Conservation (phyloP, 1,284 basidiomycete genomes). For the Ceratobasidium sp. region DNA sequence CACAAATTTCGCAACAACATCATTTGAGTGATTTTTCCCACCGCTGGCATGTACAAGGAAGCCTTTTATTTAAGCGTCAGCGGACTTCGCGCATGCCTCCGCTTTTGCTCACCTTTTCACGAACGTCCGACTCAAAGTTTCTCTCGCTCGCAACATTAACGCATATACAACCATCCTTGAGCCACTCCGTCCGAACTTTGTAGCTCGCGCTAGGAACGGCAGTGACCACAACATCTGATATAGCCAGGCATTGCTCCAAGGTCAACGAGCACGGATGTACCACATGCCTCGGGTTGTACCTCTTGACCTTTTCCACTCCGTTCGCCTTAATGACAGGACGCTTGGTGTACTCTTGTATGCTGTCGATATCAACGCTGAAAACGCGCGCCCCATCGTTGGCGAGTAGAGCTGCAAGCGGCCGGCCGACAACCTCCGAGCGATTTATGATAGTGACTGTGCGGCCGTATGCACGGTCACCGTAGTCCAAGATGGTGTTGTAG, state of each 20-base stretch:
- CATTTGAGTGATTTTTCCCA: conserved; percentile 96
- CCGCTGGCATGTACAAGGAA: conserved; percentile 90
- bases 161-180: conserved; percentile 94
- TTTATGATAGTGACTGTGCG: conserved; percentile 96
- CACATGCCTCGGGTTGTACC: conserved; percentile 86
- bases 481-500: conserved; percentile 91
- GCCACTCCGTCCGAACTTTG: conserved; percentile 87
- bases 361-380: conserved; percentile 94
- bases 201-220: conserved; percentile 89
- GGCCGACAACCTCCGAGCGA: conserved; percentile 94
- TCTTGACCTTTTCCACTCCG: conserved; percentile 57
- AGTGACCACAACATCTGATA: conserved; percentile 91
- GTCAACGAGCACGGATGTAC: conserved; percentile 73
- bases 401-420: conserved; percentile 92
- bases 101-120: conserved; percentile 76
- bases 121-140: conserved; percentile 94
- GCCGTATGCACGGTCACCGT: conserved; percentile 95
- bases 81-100: conserved; percentile 44
- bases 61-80: conserved; percentile 63
- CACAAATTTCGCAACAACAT: conserved; percentile 96
- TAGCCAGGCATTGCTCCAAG: conserved; percentile 79
- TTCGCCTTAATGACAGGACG: conserved; percentile 63
- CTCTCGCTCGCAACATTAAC: conserved; percentile 95
- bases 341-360: conserved; percentile 93
- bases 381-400: conserved; percentile 97